These are phyloP conservation scores for Goffeauzyma gilvescens DNA, from an alignment of 768 basidiomycete genomes.

Conservation along the genomic window DNA sequence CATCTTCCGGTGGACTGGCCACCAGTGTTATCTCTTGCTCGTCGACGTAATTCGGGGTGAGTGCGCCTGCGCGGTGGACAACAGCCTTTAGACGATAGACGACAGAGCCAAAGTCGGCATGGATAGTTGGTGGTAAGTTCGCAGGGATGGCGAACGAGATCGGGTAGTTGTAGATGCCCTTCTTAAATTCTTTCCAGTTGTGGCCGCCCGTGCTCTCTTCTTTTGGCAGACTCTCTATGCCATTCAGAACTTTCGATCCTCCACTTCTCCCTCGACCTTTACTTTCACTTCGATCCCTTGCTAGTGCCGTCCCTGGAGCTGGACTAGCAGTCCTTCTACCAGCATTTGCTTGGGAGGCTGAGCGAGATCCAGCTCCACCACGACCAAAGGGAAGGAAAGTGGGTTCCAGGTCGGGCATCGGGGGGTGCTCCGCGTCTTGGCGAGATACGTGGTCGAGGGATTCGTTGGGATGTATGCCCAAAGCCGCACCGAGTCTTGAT, in stretches of 20 bases:
- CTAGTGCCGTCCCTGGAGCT: constrained; percentile 12
- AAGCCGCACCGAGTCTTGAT: too few relatives aligned
- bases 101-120: constrained; percentile 56
- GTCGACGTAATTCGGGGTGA: constrained; percentile 52
- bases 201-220: constrained; percentile 24
- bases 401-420: too few relatives aligned
- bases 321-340: too few relatives aligned
- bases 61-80: constrained; percentile 64
- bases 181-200: constrained; percentile 69
- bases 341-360: too few relatives aligned
- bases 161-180: constrained; percentile 83
- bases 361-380: constrained; percentile 28
- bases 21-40: constrained; percentile 56
- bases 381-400: constrained; percentile 16
- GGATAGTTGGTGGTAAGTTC: constrained; percentile 56
- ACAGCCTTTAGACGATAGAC: constrained; percentile 60
- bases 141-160: constrained; percentile 75
- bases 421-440: too few relatives aligned
- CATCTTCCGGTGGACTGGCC: constrained; percentile 57
- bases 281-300: constrained; percentile 21
- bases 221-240: constrained; percentile 15
- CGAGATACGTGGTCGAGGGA: too few relatives aligned
- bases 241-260: constrained; percentile 30
- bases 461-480: too few relatives aligned
- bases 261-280: constrained; percentile 30